Base-by-base conservation (phyloP, 1,139 yeast species). In the Candida anutae region DNA sequence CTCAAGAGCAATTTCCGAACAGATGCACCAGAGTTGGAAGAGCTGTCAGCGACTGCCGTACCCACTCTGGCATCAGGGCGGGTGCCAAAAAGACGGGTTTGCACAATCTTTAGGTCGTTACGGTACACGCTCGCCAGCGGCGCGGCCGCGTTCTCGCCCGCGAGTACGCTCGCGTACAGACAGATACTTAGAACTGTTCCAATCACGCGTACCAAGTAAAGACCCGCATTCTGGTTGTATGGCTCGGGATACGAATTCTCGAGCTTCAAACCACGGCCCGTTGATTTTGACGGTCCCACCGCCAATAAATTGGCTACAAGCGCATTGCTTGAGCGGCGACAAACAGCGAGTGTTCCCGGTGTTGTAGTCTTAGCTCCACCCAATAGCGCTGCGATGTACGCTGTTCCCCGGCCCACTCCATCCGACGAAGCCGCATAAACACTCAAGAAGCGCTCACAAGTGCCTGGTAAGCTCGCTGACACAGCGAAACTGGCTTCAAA, bases 381-480 rank as follows among this genome's bases (percentile, higher is more conserved):
- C 14, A 52, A 28, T 1, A 46, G 19, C 34, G 41, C 58, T 3
- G 53, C 36, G 15, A 51, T 19, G 30, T 34, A 58, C 8, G 50
- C 38, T 3, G 48, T 45, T 1, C 55, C 45, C 27, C 45, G 50
- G 3, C 55, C 38, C 1, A 52, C 40, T 1, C 45, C 35, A 3
- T 39, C 37, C 3, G 38, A 14, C 3, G 36, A 33, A 9, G 13
- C n/a, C 1, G 68, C 69, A 28, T 43, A 47, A 3, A 62, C 19
- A 0, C 55, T 45, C 1, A 60, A 16, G 28, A 42, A 45, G 22
- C 58, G 33, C 23, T 60, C 66, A 8, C 54, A 35, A 6, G 53
- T 29, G 4, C 65, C 67, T 6, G 48, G 36, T 1, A 37, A 33
- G 1, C 33, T 29, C 2, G 38, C 29, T 1, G 61, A 52, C 1